Conservation (phyloP, 2,329 filamentous ascomycete genomes). For the Elsinoe necatrix region DNA sequence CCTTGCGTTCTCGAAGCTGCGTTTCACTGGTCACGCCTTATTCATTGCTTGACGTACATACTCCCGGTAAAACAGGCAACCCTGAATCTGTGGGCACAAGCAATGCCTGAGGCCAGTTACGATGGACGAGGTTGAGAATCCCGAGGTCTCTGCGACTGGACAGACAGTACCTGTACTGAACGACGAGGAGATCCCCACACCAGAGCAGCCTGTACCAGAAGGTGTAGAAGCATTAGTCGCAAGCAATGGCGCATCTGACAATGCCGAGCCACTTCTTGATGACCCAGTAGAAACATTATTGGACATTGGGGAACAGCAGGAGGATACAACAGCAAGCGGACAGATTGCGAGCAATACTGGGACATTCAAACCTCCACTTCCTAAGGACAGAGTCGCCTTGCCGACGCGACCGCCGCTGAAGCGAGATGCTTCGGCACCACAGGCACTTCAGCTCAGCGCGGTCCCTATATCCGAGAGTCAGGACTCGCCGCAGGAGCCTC, state of each 20-base stretch:
- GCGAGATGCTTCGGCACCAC: slow-evolving; percentile 34
- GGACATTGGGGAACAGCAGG: slow-evolving; percentile 10
- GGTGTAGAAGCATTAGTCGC: slow-evolving; percentile 3
- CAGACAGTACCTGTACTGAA: slow-evolving; percentile 18
- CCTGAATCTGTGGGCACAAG: background rate
- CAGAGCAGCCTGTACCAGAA: slow-evolving; percentile 4
- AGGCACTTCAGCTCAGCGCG: slow-evolving; percentile 34
- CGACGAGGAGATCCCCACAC: background rate
- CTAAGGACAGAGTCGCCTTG: slow-evolving; percentile 24
- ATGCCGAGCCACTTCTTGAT: background rate
- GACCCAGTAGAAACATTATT: background rate
- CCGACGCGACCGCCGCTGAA: slow-evolving; percentile 32
- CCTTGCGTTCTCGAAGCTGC: background rate
- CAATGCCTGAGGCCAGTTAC: slow-evolving; percentile 1
- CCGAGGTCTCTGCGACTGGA: slow-evolving; percentile 28
- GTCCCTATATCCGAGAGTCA: slow-evolving; percentile 22
- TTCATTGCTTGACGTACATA: no score
- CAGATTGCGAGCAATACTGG: background rate
- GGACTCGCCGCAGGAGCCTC: slow-evolving; percentile 28
- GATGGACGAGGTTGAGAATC: slow-evolving; percentile 34
- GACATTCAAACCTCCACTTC: slow-evolving; percentile 28
- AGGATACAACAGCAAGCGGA: background rate
- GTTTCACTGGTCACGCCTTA: no score
- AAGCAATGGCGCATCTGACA: background rate
- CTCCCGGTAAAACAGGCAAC: no score